Conservation (phyloP, 2,329 filamentous ascomycete genomes). For the Pseudocercospora musae region DNA sequence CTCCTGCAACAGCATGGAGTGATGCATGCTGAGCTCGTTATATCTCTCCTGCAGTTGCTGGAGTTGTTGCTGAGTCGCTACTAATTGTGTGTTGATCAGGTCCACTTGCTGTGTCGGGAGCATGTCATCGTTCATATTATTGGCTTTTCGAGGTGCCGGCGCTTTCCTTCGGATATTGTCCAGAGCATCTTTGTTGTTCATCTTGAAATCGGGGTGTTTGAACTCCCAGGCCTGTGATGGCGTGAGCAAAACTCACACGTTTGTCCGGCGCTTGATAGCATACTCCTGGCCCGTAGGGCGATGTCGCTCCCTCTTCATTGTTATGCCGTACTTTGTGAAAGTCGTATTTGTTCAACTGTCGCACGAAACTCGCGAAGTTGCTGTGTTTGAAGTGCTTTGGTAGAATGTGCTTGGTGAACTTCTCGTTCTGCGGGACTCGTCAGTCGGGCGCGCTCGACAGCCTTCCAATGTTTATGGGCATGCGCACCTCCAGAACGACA, state of each 20-base stretch:
- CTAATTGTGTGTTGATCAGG: constrained; percentile 79
- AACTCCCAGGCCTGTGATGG: constrained; percentile 79
- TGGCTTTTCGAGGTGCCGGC: constrained; percentile 77
- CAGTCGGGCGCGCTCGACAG: constrained; percentile 4
- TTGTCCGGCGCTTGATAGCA: constrained; percentile 22
- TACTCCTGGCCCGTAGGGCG: constrained; percentile 77
- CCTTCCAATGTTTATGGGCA: background rate
- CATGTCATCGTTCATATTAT: constrained; percentile 64
- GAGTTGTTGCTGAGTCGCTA: constrained; percentile 88
- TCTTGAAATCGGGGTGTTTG: constrained; percentile 92
- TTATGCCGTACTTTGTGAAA: constrained; percentile 96
- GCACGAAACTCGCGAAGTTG: constrained; percentile 74
- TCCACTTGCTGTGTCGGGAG: constrained; percentile 84
- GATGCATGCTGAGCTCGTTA: constrained; percentile 68
- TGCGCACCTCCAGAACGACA: constrained; percentile 84
- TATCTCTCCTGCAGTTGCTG: constrained; percentile 83
- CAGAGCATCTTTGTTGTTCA: constrained; percentile 91
- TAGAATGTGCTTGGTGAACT: constrained; percentile 94
- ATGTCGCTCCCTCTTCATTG: constrained; percentile 79
- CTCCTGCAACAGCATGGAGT: constrained; percentile 63
- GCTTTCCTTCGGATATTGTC: constrained; percentile 97
- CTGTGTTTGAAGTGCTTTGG: constrained; percentile 98
- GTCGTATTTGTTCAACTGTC: constrained; percentile 62
- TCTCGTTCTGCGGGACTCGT: constrained; percentile 70
- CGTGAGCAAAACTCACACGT: constrained; percentile 32